A percentile compares a stretch with the other conserved stretches of the same genome.
Conservation (phyloP, 2,329 filamentous ascomycete genomes). For the Colletotrichum tamarilloi region DNA sequence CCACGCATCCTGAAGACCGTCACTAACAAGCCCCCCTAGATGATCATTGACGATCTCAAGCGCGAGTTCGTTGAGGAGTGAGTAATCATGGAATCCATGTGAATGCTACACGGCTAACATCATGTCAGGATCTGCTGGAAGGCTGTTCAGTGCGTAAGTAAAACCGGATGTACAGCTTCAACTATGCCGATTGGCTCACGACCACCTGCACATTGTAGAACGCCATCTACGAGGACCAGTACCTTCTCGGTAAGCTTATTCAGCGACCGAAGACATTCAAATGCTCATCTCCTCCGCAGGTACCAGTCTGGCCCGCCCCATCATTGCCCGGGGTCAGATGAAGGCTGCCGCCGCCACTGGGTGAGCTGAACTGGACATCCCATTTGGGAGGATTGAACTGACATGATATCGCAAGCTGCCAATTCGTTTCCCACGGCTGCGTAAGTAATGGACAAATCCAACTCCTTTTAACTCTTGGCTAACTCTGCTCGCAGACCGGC, state of each 20-base stretch:
- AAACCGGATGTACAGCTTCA: neutral
- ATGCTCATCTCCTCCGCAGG: slow-evolving; percentile 42
- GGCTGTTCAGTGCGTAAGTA: slow-evolving; percentile 70
- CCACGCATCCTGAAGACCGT: neutral
- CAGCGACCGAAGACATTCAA: neutral
- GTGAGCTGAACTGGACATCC: neutral
- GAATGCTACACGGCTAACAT: neutral
- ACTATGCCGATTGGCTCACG: slow-evolving; percentile 52
- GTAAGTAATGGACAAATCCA: slow-evolving; percentile 18
- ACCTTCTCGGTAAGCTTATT: slow-evolving; percentile 53
- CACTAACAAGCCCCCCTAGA: slow-evolving; percentile 35
- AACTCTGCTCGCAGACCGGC: slow-evolving; percentile 22
- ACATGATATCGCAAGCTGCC: slow-evolving; percentile 42
- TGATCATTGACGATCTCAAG: slow-evolving; percentile 71
- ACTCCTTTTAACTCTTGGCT: neutral
- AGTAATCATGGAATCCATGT: neutral
- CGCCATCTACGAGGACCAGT: slow-evolving; percentile 67
- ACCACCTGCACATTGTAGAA: neutral
- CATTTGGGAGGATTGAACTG: neutral
- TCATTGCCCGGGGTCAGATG: slow-evolving; percentile 74
- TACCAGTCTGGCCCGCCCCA: slow-evolving; percentile 71
- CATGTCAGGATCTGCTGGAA: slow-evolving; percentile 75
- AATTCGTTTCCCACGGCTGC: slow-evolving; percentile 61
- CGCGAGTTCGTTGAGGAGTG: slow-evolving; percentile 74
- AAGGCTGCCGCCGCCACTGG: slow-evolving; percentile 38